Base-by-base conservation (phyloP, 208 protist species). In the Wallacemonas sp. region DNA sequence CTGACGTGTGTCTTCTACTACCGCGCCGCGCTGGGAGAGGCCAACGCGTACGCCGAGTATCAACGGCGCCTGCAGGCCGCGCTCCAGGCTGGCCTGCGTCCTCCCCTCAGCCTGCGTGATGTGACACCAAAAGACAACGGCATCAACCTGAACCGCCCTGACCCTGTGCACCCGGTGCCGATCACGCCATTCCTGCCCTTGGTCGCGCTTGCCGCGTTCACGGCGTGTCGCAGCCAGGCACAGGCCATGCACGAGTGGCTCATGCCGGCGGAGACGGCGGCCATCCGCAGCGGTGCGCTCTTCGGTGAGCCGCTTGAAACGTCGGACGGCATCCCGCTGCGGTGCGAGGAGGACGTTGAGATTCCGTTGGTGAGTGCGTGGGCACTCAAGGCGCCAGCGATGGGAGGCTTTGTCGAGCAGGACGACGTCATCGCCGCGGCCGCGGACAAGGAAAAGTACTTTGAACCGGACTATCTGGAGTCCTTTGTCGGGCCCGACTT, bases 1-100 rank as follows among this genome's bases (percentile, higher is more conserved):
- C 74, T 97, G 8, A 91, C 88, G 1, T 96, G 92, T 68, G 92
- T 97, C 2, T 95, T 96, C 60, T 97, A 97, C 74, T 97, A 95
- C 69, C 83, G 92, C 60, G 69, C 80, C 2, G 57, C 74, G 6
- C 73, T 97, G 0, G 92, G 92, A 1, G 88, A 94, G 65, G 75
- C 84, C 6, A 36, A 64, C 1, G 85, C 82, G 58, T 84, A 93
- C 55, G 74, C 69, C 2, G 82, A 93, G 64, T 97, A 97, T 70
- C 17, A 41, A 34, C 79, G 90, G 4, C 82, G 90, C 2, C 69
- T 93, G 38, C 46, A 58, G 17, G 61, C 61, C 1, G 83, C 87
- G 2, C 60, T 71, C 61, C 46, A 56, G 33, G 56, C 70, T n/a
- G 54, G 36, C 16, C 47, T 32, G 34, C 26, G 34, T 2, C 55